phyloP scores from a whole-genome alignment of 169 alveolate species.

The Plasmodium sp. region DNA sequence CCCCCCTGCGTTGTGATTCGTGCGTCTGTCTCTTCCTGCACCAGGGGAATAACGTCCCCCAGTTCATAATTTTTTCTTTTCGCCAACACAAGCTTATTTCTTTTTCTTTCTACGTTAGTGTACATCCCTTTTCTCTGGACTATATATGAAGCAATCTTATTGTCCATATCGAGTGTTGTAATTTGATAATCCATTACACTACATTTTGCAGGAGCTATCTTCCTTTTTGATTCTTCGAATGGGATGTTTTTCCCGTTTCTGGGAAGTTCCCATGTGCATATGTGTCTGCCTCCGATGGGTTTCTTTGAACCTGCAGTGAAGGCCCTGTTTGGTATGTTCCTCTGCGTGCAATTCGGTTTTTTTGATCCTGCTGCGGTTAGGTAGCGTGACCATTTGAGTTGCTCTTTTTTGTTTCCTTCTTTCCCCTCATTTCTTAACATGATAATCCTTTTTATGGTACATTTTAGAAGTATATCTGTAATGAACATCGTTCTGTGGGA shows the following conservation, averaged over 20 bases:
- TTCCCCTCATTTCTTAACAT: not conserved
- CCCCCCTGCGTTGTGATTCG: not conserved
- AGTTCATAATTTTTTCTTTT: not conserved
- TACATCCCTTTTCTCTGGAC: not conserved
- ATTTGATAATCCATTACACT: not conserved
- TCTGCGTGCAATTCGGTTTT: not conserved
- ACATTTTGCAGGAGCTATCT: not conserved
- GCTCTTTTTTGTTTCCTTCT: not conserved
- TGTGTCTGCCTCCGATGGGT: not conserved
- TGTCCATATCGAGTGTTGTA: not conserved
- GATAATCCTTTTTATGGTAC: not conserved
- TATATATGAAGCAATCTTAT: not conserved
- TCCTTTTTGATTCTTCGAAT: not conserved
- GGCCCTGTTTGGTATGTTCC: not conserved
- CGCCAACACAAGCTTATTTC: not conserved
- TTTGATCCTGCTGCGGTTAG: not conserved
- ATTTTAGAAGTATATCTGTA: not conserved
- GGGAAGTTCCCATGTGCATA: not conserved
- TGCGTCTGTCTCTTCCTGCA: not conserved
- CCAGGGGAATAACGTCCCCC: not conserved
- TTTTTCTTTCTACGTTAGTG: not conserved
- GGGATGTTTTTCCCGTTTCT: not conserved
- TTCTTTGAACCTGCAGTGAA: not conserved
- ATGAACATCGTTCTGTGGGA: not conserved
- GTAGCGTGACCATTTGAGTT: not conserved